Evolutionary conservation across 169 alveolate species (phyloP).

Genomic region (Plasmodium adleri): DNA sequence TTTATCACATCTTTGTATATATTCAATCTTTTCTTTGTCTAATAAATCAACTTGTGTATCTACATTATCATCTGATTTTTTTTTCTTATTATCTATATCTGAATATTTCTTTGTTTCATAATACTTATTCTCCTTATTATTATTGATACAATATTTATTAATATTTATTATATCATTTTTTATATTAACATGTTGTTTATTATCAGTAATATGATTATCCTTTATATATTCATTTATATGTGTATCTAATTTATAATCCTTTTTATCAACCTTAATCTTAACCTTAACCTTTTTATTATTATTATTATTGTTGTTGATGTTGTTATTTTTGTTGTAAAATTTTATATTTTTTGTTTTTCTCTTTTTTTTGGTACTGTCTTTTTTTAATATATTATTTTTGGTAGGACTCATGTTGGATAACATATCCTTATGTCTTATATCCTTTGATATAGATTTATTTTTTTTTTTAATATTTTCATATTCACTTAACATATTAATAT

Average conservation of each 20-base stretch:
- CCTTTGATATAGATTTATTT: not conserved
- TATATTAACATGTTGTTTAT: too few relatives aligned
- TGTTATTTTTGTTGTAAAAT: not conserved
- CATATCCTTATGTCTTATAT: not conserved
- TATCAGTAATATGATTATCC: too few relatives aligned
- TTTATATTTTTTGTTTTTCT: not conserved
- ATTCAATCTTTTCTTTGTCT: slow-evolving; percentile 40
- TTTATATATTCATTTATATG: slow-evolving; percentile 21
- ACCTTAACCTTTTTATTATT: not conserved
- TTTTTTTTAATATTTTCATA: slow-evolving; percentile 19
- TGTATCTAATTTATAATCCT: not conserved
- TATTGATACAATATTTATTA: too few relatives aligned
- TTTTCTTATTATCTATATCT: slow-evolving; percentile 1
- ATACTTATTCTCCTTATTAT: too few relatives aligned
- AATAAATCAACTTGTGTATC: not conserved
- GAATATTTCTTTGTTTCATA: too few relatives aligned
- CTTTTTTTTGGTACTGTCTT: not conserved
- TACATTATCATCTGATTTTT: not conserved
- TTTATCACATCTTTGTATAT: slow-evolving; percentile 45
- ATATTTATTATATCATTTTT: too few relatives aligned
- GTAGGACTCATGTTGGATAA: not conserved
- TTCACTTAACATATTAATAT: slow-evolving; percentile 28
- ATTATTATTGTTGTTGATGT: not conserved
- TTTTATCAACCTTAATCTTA: not conserved
- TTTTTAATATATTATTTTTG: not conserved